These are phyloP conservation scores for Globisporangium mamillatum DNA, from an alignment of 352 stramenopile genomes.

Conservation along the genomic window DNA sequence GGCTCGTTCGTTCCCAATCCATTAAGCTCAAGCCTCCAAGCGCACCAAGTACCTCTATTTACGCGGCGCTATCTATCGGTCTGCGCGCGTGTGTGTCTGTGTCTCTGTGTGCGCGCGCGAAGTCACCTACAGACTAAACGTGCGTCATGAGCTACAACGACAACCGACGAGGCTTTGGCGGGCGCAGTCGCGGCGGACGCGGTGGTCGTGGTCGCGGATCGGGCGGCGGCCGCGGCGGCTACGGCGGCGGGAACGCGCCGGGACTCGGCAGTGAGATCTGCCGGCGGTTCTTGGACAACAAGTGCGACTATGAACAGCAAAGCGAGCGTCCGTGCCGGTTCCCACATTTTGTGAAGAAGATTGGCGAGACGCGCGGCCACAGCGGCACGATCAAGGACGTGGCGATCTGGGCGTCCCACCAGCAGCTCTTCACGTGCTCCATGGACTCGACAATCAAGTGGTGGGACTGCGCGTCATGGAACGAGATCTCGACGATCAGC, in stretches of 20 bases:
- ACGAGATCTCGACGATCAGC: slow-evolving; percentile 73
- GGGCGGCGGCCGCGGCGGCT: slow-evolving; percentile 31
- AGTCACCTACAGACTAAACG: neutral
- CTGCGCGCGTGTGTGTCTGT: neutral
- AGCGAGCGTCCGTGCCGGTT: slow-evolving; percentile 66
- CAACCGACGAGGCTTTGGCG: slow-evolving; percentile 56
- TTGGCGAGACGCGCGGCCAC: slow-evolving; percentile 77
- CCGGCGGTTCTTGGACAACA: slow-evolving; percentile 56
- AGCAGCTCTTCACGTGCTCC: slow-evolving; percentile 78
- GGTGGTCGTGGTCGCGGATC: slow-evolving; percentile 35
- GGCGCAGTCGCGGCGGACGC: slow-evolving; percentile 41
- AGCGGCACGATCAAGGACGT: slow-evolving; percentile 74
- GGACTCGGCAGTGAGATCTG: slow-evolving; percentile 64
- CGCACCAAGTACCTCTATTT: neutral
- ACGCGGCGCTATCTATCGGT: neutral
- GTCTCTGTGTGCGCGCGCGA: neutral
- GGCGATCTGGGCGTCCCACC: slow-evolving; percentile 60
- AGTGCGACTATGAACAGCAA: slow-evolving; percentile 50
- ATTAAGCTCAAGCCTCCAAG: neutral
- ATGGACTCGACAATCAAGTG: slow-evolving; percentile 75
- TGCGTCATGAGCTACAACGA: slow-evolving; percentile 63
- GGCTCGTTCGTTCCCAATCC: slow-evolving; percentile 9
- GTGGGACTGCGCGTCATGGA: slow-evolving; percentile 81
- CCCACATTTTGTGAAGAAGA: slow-evolving; percentile 83
- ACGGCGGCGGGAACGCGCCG: slow-evolving; percentile 23